These are phyloP conservation scores for Blumeria graminis DNA, from an alignment of 2,329 filamentous ascomycete genomes.

Conservation along the genomic window DNA sequence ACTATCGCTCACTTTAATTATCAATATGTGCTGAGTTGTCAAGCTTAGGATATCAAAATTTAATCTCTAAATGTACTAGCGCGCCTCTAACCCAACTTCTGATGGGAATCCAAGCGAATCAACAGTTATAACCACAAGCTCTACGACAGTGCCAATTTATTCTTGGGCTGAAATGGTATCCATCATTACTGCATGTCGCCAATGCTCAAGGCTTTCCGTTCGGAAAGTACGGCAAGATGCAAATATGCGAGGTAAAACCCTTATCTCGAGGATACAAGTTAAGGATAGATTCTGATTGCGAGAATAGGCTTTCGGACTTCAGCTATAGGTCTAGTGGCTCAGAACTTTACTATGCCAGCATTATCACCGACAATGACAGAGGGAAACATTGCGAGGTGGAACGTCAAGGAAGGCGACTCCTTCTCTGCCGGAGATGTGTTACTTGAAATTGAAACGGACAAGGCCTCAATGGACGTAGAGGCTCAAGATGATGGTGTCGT, in stretches of 20 bases:
- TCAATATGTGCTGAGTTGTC: no score
- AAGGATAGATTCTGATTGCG: constrained; percentile 5
- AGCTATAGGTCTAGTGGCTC: constrained; percentile 40
- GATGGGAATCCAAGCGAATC: no score
- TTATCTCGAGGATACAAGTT: constrained; percentile 2
- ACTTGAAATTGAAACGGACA: constrained; percentile 82
- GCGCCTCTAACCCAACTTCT: no score
- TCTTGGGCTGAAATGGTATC: constrained; percentile 32
- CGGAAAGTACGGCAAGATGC: constrained; percentile 29
- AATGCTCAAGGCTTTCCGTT: constrained; percentile 34
- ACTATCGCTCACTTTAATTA: no score
- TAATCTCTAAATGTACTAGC: no score
- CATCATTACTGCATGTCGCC: constrained; percentile 36
- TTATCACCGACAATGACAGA: constrained; percentile 87
- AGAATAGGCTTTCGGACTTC: constrained; percentile 37
- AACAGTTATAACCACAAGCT: no score
- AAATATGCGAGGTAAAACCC: constrained; percentile 29
- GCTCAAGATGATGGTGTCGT: constrained; percentile 73
- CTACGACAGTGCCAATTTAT: background rate
- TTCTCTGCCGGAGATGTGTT: constrained; percentile 69
- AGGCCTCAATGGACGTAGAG: constrained; percentile 87
- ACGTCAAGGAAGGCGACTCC: constrained; percentile 64
- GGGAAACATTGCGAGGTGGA: constrained; percentile 69
- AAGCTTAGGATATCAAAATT: no score
- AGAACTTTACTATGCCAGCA: constrained; percentile 79